Conservation (phyloP, 148 eudicot genomes). For the Rhododendron kiyosumense region DNA sequence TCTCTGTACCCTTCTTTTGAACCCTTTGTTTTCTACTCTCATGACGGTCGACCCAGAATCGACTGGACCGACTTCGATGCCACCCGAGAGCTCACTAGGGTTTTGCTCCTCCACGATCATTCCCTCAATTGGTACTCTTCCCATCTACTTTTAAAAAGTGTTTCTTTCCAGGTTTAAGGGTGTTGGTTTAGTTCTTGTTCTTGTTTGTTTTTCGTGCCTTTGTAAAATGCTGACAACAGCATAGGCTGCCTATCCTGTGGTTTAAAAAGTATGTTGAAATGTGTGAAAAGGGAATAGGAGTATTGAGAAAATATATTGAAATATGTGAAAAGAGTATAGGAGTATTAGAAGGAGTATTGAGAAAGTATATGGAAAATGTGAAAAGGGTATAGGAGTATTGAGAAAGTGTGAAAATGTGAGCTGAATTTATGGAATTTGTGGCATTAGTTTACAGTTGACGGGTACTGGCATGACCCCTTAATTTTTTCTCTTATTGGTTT, state of each 20-base stretch:
- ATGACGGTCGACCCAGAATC: constrained; percentile 60
- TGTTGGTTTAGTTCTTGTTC: background rate
- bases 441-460: background rate
- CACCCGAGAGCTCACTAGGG: constrained; percentile 79
- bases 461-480: background rate
- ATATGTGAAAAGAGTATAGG: background rate
- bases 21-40: constrained; percentile 55
- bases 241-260: background rate
- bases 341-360: background rate
- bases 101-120: constrained; percentile 79
- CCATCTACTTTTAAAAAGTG: background rate
- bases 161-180: background rate
- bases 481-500: background rate
- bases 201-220: background rate
- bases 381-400: background rate
- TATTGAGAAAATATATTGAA: background rate
- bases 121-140: constrained; percentile 55
- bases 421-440: background rate
- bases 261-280: background rate
- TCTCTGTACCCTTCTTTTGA: constrained; percentile 71
- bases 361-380: background rate
- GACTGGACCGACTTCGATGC: constrained; percentile 96
- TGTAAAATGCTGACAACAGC: background rate
- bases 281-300: background rate
- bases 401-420: background rate